phyloP scores from a whole-genome alignment of 345 rosid genomes.

The Populus simonii region DNA sequence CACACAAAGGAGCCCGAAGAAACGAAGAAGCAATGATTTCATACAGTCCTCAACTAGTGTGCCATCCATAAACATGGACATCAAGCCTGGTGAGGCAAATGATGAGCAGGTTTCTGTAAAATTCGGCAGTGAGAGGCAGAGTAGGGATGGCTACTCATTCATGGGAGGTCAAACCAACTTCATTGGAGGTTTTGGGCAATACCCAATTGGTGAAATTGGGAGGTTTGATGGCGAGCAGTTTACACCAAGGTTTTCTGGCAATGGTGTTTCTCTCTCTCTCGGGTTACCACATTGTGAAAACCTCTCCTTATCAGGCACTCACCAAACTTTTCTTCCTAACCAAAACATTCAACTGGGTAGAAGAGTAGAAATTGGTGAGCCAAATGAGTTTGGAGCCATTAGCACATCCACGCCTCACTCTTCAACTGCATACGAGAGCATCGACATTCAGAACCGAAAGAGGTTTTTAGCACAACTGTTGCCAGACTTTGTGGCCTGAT shows the following conservation, averaged over 20 bases:
- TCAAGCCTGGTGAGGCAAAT: conserved; percentile 44
- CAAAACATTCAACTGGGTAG: conserved; percentile 79
- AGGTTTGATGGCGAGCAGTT: conserved; percentile 76
- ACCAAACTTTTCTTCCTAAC: conserved; percentile 69
- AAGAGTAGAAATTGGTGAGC: conserved; percentile 64
- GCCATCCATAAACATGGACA: conserved; percentile 43
- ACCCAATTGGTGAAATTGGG: conserved; percentile 80
- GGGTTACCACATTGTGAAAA: conserved; percentile 90
- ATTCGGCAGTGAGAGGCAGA: conserved; percentile 55
- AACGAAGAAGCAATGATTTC: conserved; percentile 50
- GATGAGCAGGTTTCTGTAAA: conserved; percentile 52
- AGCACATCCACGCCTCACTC: conserved; percentile 53
- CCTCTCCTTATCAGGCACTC: conserved; percentile 66
- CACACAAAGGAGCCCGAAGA: conserved; percentile 76
- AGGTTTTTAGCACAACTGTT: conserved; percentile 82
- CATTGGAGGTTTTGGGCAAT: conserved; percentile 82
- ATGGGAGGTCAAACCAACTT: conserved; percentile 62
- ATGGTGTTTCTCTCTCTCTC: conserved; percentile 84
- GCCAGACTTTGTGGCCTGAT: conserved; percentile 85
- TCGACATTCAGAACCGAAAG: conserved; percentile 79
- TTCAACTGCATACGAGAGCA: conserved; percentile 63
- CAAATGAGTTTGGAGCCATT: conserved; percentile 57
- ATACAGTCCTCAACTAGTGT: conserved; percentile 45
- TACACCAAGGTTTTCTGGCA: conserved; percentile 68
- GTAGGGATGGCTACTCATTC: conserved; percentile 73